Evolutionary conservation across 345 rosid genomes (phyloP).

Genomic region (Lepidium africanum): DNA sequence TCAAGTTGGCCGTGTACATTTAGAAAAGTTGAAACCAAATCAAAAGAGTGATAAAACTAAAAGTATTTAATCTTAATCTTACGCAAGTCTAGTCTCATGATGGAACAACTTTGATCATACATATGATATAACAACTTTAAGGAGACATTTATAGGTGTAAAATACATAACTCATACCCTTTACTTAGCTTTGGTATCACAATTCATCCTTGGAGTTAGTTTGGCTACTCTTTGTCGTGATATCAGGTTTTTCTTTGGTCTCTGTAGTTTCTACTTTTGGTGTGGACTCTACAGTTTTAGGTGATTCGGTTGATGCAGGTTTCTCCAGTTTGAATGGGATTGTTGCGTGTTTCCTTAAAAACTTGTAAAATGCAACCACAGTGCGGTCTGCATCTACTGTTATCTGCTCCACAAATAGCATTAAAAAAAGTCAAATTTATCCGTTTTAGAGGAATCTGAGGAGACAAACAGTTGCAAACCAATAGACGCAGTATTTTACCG

Average conservation of each 20-base stretch:
- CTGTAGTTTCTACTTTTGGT: slow-evolving; percentile 33
- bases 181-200: slow-evolving; percentile 34
- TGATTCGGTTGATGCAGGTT: slow-evolving; percentile 50
- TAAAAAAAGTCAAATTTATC: neutral
- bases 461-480: neutral
- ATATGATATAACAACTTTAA: slow-evolving; percentile 15
- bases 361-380: slow-evolving; percentile 90
- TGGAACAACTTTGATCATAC: neutral
- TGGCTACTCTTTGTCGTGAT: slow-evolving; percentile 4
- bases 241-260: slow-evolving; percentile 11
- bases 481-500: slow-evolving; percentile 48
- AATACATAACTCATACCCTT: neutral
- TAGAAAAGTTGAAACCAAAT: neutral
- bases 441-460: neutral
- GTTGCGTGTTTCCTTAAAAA: slow-evolving; percentile 86
- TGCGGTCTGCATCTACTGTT: slow-evolving; percentile 80
- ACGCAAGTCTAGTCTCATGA: neutral
- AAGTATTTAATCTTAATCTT: neutral
- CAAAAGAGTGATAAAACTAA: neutral
- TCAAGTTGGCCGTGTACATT: neutral
- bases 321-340: slow-evolving; percentile 89
- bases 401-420: slow-evolving; percentile 41
- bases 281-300: slow-evolving; percentile 27
- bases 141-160: neutral
- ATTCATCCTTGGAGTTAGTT: slow-evolving; percentile 64